Evolutionary conservation across 371 early-diverging fungal genomes (phyloP).

Genomic region (Basidiobolus meristosporus): DNA sequence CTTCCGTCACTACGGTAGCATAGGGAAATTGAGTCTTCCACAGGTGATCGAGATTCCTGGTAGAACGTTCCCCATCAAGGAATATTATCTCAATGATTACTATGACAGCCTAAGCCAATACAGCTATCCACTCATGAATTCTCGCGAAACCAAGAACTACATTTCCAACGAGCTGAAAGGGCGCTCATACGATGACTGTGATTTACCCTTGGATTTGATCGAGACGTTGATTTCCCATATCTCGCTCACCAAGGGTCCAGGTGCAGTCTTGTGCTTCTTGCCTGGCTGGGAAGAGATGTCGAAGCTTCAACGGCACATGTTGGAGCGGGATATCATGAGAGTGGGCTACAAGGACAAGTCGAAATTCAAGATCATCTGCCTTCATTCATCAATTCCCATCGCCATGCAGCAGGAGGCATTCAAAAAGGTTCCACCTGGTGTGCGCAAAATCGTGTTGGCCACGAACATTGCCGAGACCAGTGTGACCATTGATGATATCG

Average conservation of each 20-base stretch:
- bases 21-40: too few relatives aligned
- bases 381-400: slow-evolving; percentile 60
- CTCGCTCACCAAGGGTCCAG: too few relatives aligned
- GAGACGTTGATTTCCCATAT: too few relatives aligned
- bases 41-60: slow-evolving; percentile 57
- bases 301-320: slow-evolving; percentile 21
- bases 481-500: slow-evolving; percentile 88
- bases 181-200: too few relatives aligned
- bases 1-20: slow-evolving; percentile 30
- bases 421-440: slow-evolving; percentile 24
- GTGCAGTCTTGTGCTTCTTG: slow-evolving; percentile 70
- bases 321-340: slow-evolving; percentile 18
- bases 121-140: slow-evolving; percentile 19
- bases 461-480: too few relatives aligned
- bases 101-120: slow-evolving; percentile 16
- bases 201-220: too few relatives aligned
- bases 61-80: slow-evolving; percentile 59
- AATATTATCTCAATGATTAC: slow-evolving; percentile 18
- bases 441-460: slow-evolving; percentile 60
- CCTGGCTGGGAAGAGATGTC: slow-evolving; percentile 76
- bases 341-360: slow-evolving; percentile 16
- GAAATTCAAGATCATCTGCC: slow-evolving; percentile 35
- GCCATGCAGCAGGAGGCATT: slow-evolving; percentile 46
- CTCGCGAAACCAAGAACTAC: slow-evolving; percentile 36
- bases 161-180: too few relatives aligned